Evolutionary conservation across 169 alveolate genomes (phyloP), one percentile per base, ranked within the genome.

Genomic region (Plasmodium cynomolgi): DNA sequence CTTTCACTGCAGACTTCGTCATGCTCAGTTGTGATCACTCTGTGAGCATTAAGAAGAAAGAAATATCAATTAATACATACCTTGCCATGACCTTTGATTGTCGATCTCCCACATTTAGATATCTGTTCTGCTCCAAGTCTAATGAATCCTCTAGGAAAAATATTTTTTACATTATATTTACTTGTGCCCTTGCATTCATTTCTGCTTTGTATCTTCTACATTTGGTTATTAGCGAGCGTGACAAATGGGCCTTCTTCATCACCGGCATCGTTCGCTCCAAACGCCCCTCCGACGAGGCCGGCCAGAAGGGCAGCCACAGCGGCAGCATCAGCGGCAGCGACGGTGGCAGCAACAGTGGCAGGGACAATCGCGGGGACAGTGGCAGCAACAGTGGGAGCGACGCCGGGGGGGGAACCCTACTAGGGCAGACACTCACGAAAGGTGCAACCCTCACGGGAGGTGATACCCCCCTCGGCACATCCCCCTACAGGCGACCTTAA

Each of bases 81-180:
- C 39, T 86, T 6, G 93, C 93, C 6, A 86, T 86, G 93, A 86
- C 93, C 0, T 86, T 86, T 44, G 85, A 86, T 37, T 86, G 93
- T n/a, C 93, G 72, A 0, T 86, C 93, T 1, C 34, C 68, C 29
- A 33, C 81, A 17, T 86, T 86, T 39, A 77, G 47, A 23, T 86
- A 86, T 23, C 34, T 86, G 5, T 86, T 86, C 15, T 86, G 93
- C 37, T 33, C 93, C 13, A 86, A 86, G 68, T 15, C 58, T 1
- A 47, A 6, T 47, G 74, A 86, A 15, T 56, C 81, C 1, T 34
- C 79, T 6, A 54, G 73, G 23, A 75, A n/a, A 0, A 77, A 77
- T 77, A 54, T 86, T 11, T 75, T 86, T 2, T 86, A 86, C 50
- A 74, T 86, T 4, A 56, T 56, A 23, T 8, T 77, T 44, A 86